Evolutionary conservation across 306 rosid species (phyloP).

Genomic region (Cicer pinnatifidum): DNA sequence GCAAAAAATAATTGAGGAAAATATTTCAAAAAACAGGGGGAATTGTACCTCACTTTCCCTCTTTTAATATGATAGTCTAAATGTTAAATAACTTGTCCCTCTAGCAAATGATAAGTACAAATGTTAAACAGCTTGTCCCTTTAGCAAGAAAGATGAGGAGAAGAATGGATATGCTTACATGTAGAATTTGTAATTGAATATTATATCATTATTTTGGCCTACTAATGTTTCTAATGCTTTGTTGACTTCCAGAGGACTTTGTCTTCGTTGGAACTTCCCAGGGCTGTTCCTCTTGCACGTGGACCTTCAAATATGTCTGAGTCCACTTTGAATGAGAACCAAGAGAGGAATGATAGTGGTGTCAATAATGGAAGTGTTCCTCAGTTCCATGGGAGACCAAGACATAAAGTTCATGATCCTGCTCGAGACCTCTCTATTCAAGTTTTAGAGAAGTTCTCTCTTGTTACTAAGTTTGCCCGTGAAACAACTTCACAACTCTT

Average conservation of each 20-base stretch:
- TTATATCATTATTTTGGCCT: slow-evolving; percentile 4
- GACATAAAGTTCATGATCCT: slow-evolving; percentile 77
- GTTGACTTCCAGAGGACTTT: slow-evolving; percentile 74
- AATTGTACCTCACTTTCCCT: slow-evolving; percentile 24
- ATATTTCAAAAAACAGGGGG: slow-evolving; percentile 21
- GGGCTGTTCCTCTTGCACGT: slow-evolving; percentile 70
- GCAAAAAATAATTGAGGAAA: slow-evolving; percentile 23
- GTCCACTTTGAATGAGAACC: slow-evolving; percentile 56
- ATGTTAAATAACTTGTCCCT: slow-evolving; percentile 35
- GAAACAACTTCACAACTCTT: slow-evolving; percentile 98
- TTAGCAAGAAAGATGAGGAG: slow-evolving; percentile 28
- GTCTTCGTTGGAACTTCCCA: slow-evolving; percentile 93
- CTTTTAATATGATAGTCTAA: slow-evolving; percentile 7
- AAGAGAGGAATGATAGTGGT: slow-evolving; percentile 55
- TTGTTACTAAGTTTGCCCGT: slow-evolving; percentile 95
- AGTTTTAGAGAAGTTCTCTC: slow-evolving; percentile 93
- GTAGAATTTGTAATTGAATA: slow-evolving; percentile 15
- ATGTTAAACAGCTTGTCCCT: slow-evolving; percentile 30
- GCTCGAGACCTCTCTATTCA: slow-evolving; percentile 92
- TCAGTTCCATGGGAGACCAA: slow-evolving; percentile 66
- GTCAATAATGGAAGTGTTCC: slow-evolving; percentile 54
- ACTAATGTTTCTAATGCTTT: slow-evolving; percentile 47
- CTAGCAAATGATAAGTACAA: slow-evolving; percentile 15
- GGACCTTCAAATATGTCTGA: slow-evolving; percentile 60
- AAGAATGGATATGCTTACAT: slow-evolving; percentile 19